Base-by-base conservation (phyloP, 164 flowering plant genomes). In the Akebia trifoliata region DNA sequence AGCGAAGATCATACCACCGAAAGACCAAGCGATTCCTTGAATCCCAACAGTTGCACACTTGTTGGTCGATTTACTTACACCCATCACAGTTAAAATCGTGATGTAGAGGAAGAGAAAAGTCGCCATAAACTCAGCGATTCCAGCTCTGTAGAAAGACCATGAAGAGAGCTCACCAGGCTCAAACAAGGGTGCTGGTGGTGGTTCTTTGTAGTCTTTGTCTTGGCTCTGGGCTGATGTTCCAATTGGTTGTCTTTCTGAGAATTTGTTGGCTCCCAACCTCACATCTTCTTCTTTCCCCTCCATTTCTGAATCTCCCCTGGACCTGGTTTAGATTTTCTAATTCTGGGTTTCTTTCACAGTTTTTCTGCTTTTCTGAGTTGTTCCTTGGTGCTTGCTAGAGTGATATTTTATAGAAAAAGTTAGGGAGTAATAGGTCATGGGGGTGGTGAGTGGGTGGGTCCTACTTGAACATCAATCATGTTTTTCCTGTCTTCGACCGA, bases 131-230 rank as follows among this genome's bases (percentile, higher is more conserved):
- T 86, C 96, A 7, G 93, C 96, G 17, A 88, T 84, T 8, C 96
- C 96, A 14, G 96, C 96, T 57, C 96, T 69, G 76, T 84, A 86
- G 46, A 89, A 89, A n/a, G 87, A 78, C 88, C 88, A 83, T 11
- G 81, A 76, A 0, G 46, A 40, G 18, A 83, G 50, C 69, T 83
- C 88, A 0, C 65, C 68, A 7, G 81, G 74, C 62, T 78, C 83
- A 30, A 72, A 77, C 37, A 78, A 53, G 0, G 85, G 88, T 6
- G 83, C 80, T 0, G 83, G 61, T 4, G 78, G 77, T 10, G 83
- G 76, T 58, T 78, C 78, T 37, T 30, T 71, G 76, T 83, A 83
- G 69, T 82, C 85, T 62, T 69, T 79, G 59, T 72, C 79, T 15
- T 74, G 61, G 59, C 47, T 65, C 52, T 76, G 88, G 0, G 83